phyloP scores from a whole-genome alignment of 108 stramenopile species.

The Aurantiochytrium sp. region DNA sequence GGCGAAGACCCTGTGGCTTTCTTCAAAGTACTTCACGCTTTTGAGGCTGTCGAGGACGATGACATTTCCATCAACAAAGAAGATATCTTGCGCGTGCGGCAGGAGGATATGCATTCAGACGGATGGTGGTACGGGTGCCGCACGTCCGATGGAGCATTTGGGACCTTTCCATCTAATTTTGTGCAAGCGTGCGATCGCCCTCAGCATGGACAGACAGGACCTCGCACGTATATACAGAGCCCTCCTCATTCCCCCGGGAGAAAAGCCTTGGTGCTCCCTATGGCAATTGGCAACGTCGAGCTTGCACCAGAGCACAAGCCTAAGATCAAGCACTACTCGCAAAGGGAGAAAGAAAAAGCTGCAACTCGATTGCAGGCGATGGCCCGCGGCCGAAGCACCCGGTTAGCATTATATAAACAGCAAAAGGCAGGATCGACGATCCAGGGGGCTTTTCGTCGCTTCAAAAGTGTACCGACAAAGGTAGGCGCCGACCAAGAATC shows the following conservation, averaged over 20 bases:
- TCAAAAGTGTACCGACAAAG: no score
- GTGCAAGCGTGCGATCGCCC: not conserved
- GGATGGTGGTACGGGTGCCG: not conserved
- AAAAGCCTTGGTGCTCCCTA: not conserved
- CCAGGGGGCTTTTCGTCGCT: no score
- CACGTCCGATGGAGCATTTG: not conserved
- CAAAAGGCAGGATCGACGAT: no score
- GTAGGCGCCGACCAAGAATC: no score
- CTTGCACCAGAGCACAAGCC: not conserved
- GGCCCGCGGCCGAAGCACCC: no score
- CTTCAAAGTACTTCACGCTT: not conserved
- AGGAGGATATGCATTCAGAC: not conserved
- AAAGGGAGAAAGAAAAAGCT: no score
- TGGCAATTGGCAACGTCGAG: not conserved
- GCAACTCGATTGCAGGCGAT: no score
- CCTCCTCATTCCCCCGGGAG: not conserved
- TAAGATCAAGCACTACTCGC: no score
- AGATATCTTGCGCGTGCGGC: not conserved
- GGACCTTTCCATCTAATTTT: not conserved
- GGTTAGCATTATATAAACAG: no score
- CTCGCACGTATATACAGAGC: not conserved
- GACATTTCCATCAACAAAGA: not conserved
- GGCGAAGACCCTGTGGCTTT: not conserved
- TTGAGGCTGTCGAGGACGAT: not conserved
- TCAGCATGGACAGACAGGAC: not conserved